Base-by-base conservation (phyloP, 495 filamentous ascomycete species). In the Trichoderma gamsii region DNA sequence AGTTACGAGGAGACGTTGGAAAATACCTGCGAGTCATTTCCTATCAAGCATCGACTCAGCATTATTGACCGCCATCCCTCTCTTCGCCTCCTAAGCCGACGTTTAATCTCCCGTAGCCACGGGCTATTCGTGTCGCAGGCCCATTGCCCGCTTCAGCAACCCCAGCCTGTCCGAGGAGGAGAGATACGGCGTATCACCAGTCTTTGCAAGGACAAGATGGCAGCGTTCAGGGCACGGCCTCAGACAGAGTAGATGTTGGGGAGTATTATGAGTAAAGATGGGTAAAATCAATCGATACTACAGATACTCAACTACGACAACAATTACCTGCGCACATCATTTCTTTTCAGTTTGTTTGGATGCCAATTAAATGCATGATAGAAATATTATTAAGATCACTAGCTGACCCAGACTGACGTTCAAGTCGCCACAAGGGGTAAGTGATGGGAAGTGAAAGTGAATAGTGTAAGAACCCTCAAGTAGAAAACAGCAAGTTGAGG, bases 111-210 rank as follows among this genome's bases (percentile, higher is more conserved):
- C 27, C 56, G 56, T 15, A 61, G 56, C 56, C 56, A 61, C 5
- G 56, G 56, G 7, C 13, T 61, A 12, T 61, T 61, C 29, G 56
- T 61, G 15, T 61, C 56, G 23, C 56, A 61, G 56, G 56, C 25
- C n/a, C 56, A 32, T 25, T 61, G 56, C 56, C 4, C 56, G 7
- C 56, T 61, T 61, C 23, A 61, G 25, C 56, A 61, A 16, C 56
- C 56, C 16, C 23, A 61, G 56, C 56, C 56, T 32, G 56, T 61
- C 23, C 56, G 56, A 32, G 56, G 56, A 13, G n/a, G 25, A 18
- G 56, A 61, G 11, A 29, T 61, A 16, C 56, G 56, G 25, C 23
- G 56, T 32, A 23, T 61, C 13, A 32, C 56, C 2, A 61, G 23
- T 32, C 56, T 61, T 25, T 61, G 56, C 12, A 29, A 13, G 11